These are phyloP conservation scores for Hanseniaspora osmophila DNA, from an alignment of 805 yeast species.

Conservation along the genomic window DNA sequence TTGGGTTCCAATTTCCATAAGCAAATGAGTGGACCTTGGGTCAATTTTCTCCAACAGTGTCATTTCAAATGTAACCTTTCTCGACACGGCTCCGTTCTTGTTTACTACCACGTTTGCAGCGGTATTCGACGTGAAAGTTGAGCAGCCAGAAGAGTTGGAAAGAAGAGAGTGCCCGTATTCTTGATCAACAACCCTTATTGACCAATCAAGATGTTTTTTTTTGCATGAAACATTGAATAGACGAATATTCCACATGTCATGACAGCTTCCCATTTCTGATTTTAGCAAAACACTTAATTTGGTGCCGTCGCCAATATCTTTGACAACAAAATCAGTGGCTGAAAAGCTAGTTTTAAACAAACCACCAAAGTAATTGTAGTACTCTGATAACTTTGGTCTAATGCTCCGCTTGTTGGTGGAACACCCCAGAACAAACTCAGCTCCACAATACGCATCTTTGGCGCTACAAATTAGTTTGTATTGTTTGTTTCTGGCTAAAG, in stretches of 20 bases:
- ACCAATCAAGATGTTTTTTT: not conserved
- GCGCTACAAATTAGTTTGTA: slow-evolving; percentile 13
- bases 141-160: not conserved
- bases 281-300: not conserved
- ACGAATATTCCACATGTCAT: not conserved
- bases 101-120: not conserved
- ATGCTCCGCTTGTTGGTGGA: too few relatives aligned
- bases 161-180: not conserved
- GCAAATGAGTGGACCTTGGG: too few relatives aligned
- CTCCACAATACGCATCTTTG: not conserved
- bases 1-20: too few relatives aligned
- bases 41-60: not conserved
- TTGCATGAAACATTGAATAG: not conserved
- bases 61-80: not conserved
- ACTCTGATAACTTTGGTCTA: not conserved
- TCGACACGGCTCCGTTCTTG: not conserved
- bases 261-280: not conserved
- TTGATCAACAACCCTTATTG: not conserved
- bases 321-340: not conserved
- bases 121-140: not conserved
- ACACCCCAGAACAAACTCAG: not conserved
- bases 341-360: not conserved
- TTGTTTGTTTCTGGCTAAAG: slow-evolving; percentile 10
- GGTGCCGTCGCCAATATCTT: not conserved
- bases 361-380: not conserved